These are phyloP conservation scores for Lippia alba DNA, from an alignment of 305 asterid species.

Conservation along the genomic window DNA sequence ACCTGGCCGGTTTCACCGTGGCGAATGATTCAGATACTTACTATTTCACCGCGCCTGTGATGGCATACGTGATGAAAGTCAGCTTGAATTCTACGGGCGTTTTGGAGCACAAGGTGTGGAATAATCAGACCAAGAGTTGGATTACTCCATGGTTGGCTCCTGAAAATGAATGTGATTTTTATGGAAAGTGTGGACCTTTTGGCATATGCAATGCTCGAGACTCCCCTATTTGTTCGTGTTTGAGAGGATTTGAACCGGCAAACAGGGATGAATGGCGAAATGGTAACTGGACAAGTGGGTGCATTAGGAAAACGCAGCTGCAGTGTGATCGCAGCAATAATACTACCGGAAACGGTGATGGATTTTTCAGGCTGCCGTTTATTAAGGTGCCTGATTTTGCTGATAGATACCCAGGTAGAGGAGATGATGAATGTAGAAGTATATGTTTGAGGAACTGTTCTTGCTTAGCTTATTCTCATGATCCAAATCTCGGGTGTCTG, in stretches of 20 bases:
- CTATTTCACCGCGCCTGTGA: slow-evolving; percentile 41
- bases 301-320: too few relatives aligned
- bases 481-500: too few relatives aligned
- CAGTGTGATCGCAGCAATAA: slow-evolving; percentile 31
- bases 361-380: slow-evolving; percentile 46
- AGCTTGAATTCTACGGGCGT: slow-evolving; percentile 21
- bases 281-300: too few relatives aligned
- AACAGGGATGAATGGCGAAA: slow-evolving; percentile 53
- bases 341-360: slow-evolving; percentile 41
- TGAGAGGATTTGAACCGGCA: slow-evolving; percentile 55
- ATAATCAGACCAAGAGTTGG: slow-evolving; percentile 35
- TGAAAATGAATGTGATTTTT: slow-evolving; percentile 36
- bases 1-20: slow-evolving; percentile 37
- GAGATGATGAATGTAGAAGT: slow-evolving; percentile 45
- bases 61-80: slow-evolving; percentile 8
- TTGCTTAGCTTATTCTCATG: slow-evolving; percentile 56
- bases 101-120: slow-evolving; percentile 27
- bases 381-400: slow-evolving; percentile 67
- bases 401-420: slow-evolving; percentile 6
- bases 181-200: too few relatives aligned
- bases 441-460: slow-evolving; percentile 55
- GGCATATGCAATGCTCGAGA: slow-evolving; percentile 38
- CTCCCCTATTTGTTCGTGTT: slow-evolving; percentile 48
- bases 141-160: slow-evolving; percentile 24
- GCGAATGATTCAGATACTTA: slow-evolving; percentile 32